Evolutionary conservation across 2,329 filamentous ascomycete genomes (phyloP).

Genomic region (Ophiostoma tasmaniense): DNA sequence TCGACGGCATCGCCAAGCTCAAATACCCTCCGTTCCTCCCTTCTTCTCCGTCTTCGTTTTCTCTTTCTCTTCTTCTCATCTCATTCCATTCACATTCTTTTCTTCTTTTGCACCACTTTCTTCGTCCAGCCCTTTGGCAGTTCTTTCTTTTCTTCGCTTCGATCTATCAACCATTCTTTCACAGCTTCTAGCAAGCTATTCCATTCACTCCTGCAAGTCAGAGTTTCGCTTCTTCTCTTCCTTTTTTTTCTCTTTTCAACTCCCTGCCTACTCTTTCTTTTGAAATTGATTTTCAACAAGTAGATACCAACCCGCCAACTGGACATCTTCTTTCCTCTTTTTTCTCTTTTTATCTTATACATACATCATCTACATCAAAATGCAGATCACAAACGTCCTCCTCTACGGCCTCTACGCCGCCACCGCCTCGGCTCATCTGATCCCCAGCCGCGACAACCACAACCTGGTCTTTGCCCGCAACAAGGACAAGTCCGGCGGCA

Average conservation of each 20-base stretch:
- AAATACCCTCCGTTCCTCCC: not conserved
- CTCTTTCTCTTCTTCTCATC: not conserved
- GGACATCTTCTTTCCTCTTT: not conserved
- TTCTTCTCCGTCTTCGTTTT: not conserved
- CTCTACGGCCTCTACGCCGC: slow-evolving; percentile 38
- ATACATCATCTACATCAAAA: slow-evolving; percentile 28
- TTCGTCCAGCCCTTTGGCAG: slow-evolving; percentile 9
- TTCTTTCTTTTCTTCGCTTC: slow-evolving; percentile 1
- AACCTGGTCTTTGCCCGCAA: slow-evolving; percentile 26
- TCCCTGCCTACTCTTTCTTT: slow-evolving; percentile 1
- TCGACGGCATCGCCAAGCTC: not conserved
- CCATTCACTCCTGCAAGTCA: slow-evolving; percentile 20
- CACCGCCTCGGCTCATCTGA: slow-evolving; percentile 35
- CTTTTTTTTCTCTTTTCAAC: not conserved
- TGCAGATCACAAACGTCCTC: slow-evolving; percentile 38
- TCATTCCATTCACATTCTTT: slow-evolving; percentile 5
- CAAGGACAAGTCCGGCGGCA: slow-evolving; percentile 9
- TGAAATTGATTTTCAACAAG: slow-evolving; percentile 3
- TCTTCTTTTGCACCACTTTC: slow-evolving; percentile 3
- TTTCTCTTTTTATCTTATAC: not conserved
- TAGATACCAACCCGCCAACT: slow-evolving; percentile 7
- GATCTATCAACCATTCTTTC: slow-evolving; percentile 17
- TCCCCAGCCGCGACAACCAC: slow-evolving; percentile 29
- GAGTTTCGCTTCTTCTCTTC: slow-evolving; percentile 19
- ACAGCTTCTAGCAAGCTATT: slow-evolving; percentile 17